phyloP scores from a whole-genome alignment of 2,329 filamentous ascomycete species.

The Fusarium compactum region DNA sequence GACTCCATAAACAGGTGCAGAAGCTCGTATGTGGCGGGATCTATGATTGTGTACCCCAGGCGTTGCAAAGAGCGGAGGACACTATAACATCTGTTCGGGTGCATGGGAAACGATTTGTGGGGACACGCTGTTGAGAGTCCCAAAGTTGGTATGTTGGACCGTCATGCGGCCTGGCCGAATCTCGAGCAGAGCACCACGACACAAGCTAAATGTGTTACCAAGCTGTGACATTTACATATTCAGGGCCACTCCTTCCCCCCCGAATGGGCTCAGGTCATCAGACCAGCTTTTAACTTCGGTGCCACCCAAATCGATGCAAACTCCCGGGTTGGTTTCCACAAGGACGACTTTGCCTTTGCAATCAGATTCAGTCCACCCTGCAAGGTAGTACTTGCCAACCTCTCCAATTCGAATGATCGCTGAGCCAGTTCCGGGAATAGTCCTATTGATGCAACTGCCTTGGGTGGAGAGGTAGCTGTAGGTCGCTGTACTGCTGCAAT shows the following conservation, averaged over 20 bases:
- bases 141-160: too few species aligned
- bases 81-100: too few species aligned
- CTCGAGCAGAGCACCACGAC: too few species aligned
- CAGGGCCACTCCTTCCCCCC: background rate
- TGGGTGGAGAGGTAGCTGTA: background rate
- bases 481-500: background rate
- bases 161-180: too few species aligned
- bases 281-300: slow-evolving; percentile 2
- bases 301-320: background rate
- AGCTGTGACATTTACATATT: background rate
- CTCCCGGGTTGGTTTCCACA: background rate
- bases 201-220: too few species aligned
- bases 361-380: background rate
- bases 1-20: too few species aligned
- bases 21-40: too few species aligned
- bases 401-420: background rate
- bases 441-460: background rate
- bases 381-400: background rate
- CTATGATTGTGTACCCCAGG: too few species aligned
- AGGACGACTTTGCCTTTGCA: background rate
- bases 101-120: too few species aligned
- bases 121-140: too few species aligned
- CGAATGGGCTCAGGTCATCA: background rate
- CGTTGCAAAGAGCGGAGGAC: too few species aligned
- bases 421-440: background rate